These are phyloP conservation scores for Dothistroma pini DNA, from an alignment of 2,329 filamentous ascomycete species.

Conservation along the genomic window DNA sequence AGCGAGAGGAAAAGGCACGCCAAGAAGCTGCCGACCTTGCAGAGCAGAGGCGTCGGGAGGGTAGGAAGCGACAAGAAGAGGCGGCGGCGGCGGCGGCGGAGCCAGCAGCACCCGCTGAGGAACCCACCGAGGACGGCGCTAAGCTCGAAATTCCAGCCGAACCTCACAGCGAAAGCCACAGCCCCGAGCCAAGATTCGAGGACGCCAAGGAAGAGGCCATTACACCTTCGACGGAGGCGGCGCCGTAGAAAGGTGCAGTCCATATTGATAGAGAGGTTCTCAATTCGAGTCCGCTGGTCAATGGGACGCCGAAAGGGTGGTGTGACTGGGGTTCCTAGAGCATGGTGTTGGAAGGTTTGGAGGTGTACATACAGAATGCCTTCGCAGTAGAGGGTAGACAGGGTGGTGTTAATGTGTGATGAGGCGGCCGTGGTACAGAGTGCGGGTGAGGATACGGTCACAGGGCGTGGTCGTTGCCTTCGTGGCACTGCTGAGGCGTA, in stretches of 20 bases:
- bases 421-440: not conserved
- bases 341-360: not conserved
- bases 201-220: conserved; percentile 31
- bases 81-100: conserved; percentile 29
- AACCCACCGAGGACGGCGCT: conserved; percentile 1
- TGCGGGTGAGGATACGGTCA: not conserved
- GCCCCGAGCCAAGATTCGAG: conserved; percentile 29
- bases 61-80: conserved; percentile 44
- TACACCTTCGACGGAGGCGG: conserved; percentile 3
- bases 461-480: not conserved
- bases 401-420: not conserved
- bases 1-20: conserved; percentile 81
- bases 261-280: not conserved
- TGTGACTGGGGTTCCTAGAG: not conserved
- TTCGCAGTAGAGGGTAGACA: not conserved
- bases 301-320: not conserved
- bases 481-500: not conserved
- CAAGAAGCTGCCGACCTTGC: conserved; percentile 65
- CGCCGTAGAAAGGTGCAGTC: conserved; percentile 6
- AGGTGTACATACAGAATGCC: not conserved
- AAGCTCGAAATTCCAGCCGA: conserved; percentile 15
- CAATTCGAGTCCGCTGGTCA: not conserved
- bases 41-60: conserved; percentile 44
- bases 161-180: conserved; percentile 17
- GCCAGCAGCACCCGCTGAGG: conserved; percentile 20